Base-by-base conservation (phyloP, 768 basidiomycete genomes). In the Phanerochaete sordida region DNA sequence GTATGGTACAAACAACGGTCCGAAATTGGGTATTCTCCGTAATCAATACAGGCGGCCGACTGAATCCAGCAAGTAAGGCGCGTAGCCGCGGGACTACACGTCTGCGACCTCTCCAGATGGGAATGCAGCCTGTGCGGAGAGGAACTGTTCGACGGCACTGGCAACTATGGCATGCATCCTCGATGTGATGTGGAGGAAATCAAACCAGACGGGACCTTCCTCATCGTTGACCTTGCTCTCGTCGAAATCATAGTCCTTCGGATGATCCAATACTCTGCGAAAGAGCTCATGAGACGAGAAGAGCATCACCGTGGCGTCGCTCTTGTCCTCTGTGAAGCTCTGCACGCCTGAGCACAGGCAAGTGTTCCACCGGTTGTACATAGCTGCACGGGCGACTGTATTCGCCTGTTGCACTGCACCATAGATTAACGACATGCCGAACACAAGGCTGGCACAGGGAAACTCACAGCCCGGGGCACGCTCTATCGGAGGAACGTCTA, bases 401-500 rank as follows among this genome's bases (percentile, higher is more conserved):
- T 45, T 46, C 28, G 56, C 26, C 28, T 58, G 33, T 37, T 44
- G n/a, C 37, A 54, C 53, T 54, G 33, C 12, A 4, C 6, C n/a
- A 33, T 33, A n/a, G 28, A 30, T 33, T 6, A 51, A 21, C 4
- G 15, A 13, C 21, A 3, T 11, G 54, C 23, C n/a, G 19, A 58
- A n/a, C 35, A 26, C 30, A 47, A 47, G 7, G 37, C 30, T 33
- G 7, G n/a, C n/a, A n/a, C n/a, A n/a, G n/a, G n/a, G 11, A 28
- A 24, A 62, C 61, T 28, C 44, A 73, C 72, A 62, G 9, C 76
- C 78, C 1, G 85, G 85, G n/a, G 75, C 72, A 28, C 77, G 72
- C 28, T 80, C 65, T 16, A 86, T 78, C 0, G 86, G 81, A 2
- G 86, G 85, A 1, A 86, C 75, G 62, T 86, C 83, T 27, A 87